Evolutionary conservation across 768 basidiomycete genomes (phyloP), one percentile per base, ranked within the genome.

Genomic region (Podaxis pistillaris): DNA sequence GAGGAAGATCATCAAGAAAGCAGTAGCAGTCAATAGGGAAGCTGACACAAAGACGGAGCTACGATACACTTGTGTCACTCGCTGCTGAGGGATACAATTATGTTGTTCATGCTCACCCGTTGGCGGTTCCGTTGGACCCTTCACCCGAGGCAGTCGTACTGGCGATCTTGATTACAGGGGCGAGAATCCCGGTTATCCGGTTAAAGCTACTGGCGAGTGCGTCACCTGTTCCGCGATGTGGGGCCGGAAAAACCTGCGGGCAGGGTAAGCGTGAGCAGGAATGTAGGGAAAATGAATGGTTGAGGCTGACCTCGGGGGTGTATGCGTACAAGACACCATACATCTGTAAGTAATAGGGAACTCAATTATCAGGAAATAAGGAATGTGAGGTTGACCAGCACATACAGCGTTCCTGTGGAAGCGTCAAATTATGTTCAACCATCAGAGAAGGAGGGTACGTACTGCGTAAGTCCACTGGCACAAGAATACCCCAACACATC

Each of bases 301-400:
- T 22, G 41, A 28, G 38, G 65, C 69, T 33, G 38, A 74, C 81
- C 67, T 86, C 84, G 1, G 85, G 85, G 7, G 85, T 86, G 66
- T 84, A 85, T 1, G 83, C 83, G 58, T 80, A 86, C 13, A 84
- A 73, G 9, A 83, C 76, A 9, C 81, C 83, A 63, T 83, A 83
- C 80, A 82, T 80, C 78, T 74, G 38, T 33, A 9, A 50, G 36
- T 33, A 2, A 15, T n/a, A 11, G 13, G 15, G 2, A 2, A 17
- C 3, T 46, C 17, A 19, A 5, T n/a, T 12, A 12, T 24, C 49
- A 50, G 3, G 49, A 28, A 22, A 24, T 49, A 0, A 8, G 41
- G 13, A 5, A 44, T 4, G 26, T 4, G 26, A 7, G 12, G 24
- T 8, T 5, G 13, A 11, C 12, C 4, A 9, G 46, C 1, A 56